phyloP scores from a whole-genome alignment of 2,329 filamentous ascomycete genomes.

The Aspergillus sp. region DNA sequence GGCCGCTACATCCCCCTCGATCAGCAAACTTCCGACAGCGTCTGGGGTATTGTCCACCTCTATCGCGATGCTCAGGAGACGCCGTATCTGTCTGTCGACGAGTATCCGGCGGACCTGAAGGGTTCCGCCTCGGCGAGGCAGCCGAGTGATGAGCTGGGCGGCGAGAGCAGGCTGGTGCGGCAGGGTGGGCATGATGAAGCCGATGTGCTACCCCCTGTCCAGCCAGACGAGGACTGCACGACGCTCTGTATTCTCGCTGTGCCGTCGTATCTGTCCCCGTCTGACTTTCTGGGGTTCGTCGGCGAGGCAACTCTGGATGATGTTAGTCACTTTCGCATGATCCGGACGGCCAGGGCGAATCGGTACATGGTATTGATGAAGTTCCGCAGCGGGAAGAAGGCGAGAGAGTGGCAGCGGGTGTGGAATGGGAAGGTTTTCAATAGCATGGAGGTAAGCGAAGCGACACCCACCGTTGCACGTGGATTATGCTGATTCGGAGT shows the following conservation, averaged over 20 bases:
- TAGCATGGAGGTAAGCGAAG: slow-evolving; percentile 65
- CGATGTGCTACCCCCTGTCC: slow-evolving; percentile 10
- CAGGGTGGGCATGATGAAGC: slow-evolving; percentile 3
- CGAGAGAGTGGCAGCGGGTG: slow-evolving; percentile 68
- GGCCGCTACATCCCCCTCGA: slow-evolving; percentile 66
- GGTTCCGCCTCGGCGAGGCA: slow-evolving; percentile 27
- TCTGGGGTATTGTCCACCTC: slow-evolving; percentile 89
- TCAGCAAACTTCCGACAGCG: slow-evolving; percentile 63
- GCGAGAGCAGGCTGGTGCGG: slow-evolving; percentile 8
- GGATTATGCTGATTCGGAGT: slow-evolving; percentile 8
- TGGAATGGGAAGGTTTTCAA: slow-evolving; percentile 95
- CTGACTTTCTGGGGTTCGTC: slow-evolving; percentile 83
- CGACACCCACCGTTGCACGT: too few species aligned
- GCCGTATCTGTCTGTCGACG: slow-evolving; percentile 43
- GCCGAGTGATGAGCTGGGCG: slow-evolving; percentile 17
- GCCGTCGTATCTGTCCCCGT: slow-evolving; percentile 83
- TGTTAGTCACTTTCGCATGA: slow-evolving; percentile 89
- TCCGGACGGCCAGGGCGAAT: slow-evolving; percentile 79
- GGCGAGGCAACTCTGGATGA: slow-evolving; percentile 77
- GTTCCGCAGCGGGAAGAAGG: slow-evolving; percentile 66
- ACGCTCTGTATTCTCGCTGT: slow-evolving; percentile 91
- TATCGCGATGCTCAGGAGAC: slow-evolving; percentile 79
- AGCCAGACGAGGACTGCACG: slow-evolving; percentile 55
- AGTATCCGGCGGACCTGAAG: slow-evolving; percentile 34
- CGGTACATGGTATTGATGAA: slow-evolving; percentile 95